Evolutionary conservation across 192 early-diverging fungal species (phyloP).

Genomic region (Phycomyces nitens): DNA sequence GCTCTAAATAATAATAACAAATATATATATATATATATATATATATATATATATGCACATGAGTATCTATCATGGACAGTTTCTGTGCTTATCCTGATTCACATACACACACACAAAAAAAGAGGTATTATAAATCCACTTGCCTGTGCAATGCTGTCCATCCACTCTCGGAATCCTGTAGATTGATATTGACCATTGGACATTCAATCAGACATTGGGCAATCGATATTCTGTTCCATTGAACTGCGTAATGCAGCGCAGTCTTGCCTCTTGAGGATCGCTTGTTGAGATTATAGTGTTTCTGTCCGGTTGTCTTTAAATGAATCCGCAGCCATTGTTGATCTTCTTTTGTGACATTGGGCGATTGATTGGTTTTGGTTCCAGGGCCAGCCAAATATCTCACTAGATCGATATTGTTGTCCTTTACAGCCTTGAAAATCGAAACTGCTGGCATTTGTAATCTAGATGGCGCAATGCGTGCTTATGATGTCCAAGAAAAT

Average conservation of each 20-base stretch:
- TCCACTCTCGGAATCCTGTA: conserved; percentile 60
- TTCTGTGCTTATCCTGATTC: too few relatives aligned
- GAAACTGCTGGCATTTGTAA: conserved; percentile 7
- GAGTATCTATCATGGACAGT: too few relatives aligned
- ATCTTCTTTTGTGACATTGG: conserved; percentile 14
- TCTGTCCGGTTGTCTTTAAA: conserved; percentile 10
- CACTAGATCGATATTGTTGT: conserved; percentile 35
- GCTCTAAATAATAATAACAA: too few relatives aligned
- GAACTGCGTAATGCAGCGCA: conserved; percentile 42
- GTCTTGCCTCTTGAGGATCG: conserved; percentile 39
- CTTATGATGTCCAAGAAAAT: too few relatives aligned
- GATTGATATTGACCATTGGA: conserved; percentile 53
- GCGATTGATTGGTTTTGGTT: conserved; percentile 10
- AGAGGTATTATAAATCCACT: conserved; percentile 9
- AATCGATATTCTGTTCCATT: conserved; percentile 33
- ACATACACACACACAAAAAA: neutral
- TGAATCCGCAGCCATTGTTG: conserved; percentile 8
- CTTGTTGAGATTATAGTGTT: conserved; percentile 37
- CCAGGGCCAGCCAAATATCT: conserved; percentile 19
- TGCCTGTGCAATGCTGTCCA: conserved; percentile 70
- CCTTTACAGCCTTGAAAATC: conserved; percentile 33
- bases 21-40: neutral
- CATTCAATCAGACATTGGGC: conserved; percentile 35
- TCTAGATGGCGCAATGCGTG: too few relatives aligned
- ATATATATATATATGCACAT: too few relatives aligned